Base-by-base conservation (phyloP, 148 eudicot genomes). In the Cornus florida region DNA sequence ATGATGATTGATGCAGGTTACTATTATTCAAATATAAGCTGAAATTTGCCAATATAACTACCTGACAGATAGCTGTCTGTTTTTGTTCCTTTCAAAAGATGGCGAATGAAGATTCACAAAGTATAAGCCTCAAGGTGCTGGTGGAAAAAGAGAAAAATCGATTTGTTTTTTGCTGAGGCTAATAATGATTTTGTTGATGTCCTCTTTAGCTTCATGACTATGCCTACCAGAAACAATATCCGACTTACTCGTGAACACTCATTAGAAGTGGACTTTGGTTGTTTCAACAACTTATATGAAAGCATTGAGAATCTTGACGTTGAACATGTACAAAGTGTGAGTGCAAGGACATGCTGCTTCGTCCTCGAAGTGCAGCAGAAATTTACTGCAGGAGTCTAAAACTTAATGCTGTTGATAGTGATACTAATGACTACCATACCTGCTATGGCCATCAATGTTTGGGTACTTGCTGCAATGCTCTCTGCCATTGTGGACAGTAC, bases 311-410 rank as follows among this genome's bases (percentile, higher is more conserved):
- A 79, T 32, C 60, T 72, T 11, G 71, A 72, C 19, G 72, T 64
- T 60, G 48, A 72, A 5, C 8, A 57, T 72, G 50, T 79, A 1
- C 6, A 10, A 43, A 31, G 50, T 31, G 31, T 43, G 9, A 43
- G 41, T 74, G 17, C 48, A 72, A 72, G 38, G 71, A 32, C 24
- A 20, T 64, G 3, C 75, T 79, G 31, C 82, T 79, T 43, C 77
- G n/a, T 64, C 82, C 82, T 8, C 77, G 71, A 32, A 46, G 82
- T 46, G 70, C 82, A 31, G 67, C 66, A 28, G 82, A 79, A 43
- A 9, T 79, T 11, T 72, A 79, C 48, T 43, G 48, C 48, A 43
- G 48, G 48, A 43, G 8, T 6, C 48, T 43, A 43, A 43, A 43
- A 43, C 48, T 43, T 0, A 7, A 43, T 43, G 8, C 4, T 43